Conservation (phyloP, 1,139 yeast genomes). For the Entelexis paramagnoliae region DNA sequence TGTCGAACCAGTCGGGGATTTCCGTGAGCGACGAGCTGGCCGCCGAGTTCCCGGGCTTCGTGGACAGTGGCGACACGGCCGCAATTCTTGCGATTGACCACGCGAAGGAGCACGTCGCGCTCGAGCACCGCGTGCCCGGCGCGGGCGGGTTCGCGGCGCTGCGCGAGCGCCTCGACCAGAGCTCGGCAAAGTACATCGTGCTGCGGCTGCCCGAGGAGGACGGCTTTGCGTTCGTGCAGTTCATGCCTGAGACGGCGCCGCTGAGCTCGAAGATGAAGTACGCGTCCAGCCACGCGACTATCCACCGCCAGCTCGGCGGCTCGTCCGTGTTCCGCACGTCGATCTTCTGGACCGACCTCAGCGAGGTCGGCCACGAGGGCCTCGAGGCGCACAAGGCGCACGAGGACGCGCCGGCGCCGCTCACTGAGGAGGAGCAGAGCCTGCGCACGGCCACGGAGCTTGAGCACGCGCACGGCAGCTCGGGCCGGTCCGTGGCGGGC, state of each 20-base stretch:
- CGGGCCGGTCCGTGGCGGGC: constrained; percentile 27
- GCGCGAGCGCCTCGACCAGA: constrained; percentile 29
- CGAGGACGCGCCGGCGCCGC: constrained; percentile 37
- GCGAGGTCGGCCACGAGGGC: constrained; percentile 48
- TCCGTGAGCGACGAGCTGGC: constrained; percentile 25
- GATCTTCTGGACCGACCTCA: constrained; percentile 47
- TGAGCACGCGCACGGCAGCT: constrained; percentile 31
- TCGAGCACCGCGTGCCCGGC: constrained; percentile 27
- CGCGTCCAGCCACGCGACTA: constrained; percentile 76
- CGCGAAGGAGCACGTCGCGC: constrained; percentile 29
- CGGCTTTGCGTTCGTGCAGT: constrained; percentile 54
- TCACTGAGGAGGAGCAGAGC: constrained; percentile 53
- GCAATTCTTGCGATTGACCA: constrained; percentile 27
- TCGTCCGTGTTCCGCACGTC: constrained; percentile 49
- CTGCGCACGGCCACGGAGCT: constrained; percentile 33
- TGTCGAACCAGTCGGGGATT: constrained; percentile 31
- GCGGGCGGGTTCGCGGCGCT: constrained; percentile 31
- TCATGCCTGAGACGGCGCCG: constrained; percentile 77
- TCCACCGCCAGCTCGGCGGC: constrained; percentile 62
- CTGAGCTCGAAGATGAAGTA: constrained; percentile 85
- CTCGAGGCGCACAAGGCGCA: constrained; percentile 38
- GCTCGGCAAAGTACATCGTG: constrained; percentile 53
- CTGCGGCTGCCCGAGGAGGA: constrained; percentile 35
- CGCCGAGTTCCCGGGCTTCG: constrained; percentile 25
- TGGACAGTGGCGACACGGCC: constrained; percentile 25